Conservation (phyloP, 2,329 filamentous ascomycete genomes). For the Arthrobotrys megalospora region DNA sequence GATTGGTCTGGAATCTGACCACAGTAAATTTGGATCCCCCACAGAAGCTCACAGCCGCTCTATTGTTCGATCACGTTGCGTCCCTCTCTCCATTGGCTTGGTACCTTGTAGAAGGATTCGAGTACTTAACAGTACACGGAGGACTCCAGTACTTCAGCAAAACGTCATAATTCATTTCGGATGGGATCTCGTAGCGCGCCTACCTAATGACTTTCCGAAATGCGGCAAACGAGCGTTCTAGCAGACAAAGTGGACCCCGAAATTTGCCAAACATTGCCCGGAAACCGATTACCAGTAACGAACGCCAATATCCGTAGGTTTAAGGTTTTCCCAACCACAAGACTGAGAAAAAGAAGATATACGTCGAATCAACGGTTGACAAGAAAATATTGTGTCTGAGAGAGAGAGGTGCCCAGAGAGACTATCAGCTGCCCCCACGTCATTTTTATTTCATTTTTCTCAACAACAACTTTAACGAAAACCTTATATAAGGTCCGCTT, state of each 20-base stretch:
- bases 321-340: constrained; percentile 11
- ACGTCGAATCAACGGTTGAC: background rate
- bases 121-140: constrained; percentile 14
- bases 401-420: background rate
- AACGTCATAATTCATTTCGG: constrained; percentile 10
- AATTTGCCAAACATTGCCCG: background rate
- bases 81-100: constrained; percentile 20
- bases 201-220: constrained; percentile 9
- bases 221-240: background rate
- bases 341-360: background rate
- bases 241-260: background rate
- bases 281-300: background rate
- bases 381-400: background rate
- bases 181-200: constrained; percentile 3
- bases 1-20: constrained; percentile 40
- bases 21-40: constrained; percentile 17
- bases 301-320: constrained; percentile 3
- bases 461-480: background rate
- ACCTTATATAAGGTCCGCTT: background rate
- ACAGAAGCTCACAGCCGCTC: constrained; percentile 11
- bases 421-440: constrained; percentile 2
- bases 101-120: background rate
- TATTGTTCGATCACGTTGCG: constrained; percentile 7
- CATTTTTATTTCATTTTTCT: constrained; percentile 6
- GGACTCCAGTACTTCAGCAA: background rate